A percentile compares a stretch with the other conserved stretches of the same genome.
Conservation (phyloP, 2,329 filamentous ascomycete genomes). For the Cytospora chrysosperma region DNA sequence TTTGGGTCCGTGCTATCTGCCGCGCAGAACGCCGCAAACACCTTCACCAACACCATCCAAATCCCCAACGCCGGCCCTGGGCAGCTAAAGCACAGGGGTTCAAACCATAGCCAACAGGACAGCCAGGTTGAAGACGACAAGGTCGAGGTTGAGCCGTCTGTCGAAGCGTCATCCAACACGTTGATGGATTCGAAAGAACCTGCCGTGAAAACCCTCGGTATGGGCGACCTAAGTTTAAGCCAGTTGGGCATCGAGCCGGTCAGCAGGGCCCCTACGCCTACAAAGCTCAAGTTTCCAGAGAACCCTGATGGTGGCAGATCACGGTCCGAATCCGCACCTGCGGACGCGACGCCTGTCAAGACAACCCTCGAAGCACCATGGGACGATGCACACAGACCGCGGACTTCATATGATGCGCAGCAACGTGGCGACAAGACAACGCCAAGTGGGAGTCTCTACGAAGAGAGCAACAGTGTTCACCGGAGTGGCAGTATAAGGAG, state of each 20-base stretch:
- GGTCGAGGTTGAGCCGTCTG: conserved; percentile 46
- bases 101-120: conserved; percentile 26
- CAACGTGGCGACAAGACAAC: conserved; percentile 62
- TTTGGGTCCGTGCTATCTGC: conserved; percentile 92
- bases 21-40: conserved; percentile 85
- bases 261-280: conserved; percentile 54
- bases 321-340: conserved; percentile 60
- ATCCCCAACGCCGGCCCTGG: conserved; percentile 60
- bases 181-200: conserved; percentile 62
- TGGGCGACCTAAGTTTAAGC: conserved; percentile 83
- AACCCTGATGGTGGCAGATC: conserved; percentile 42
- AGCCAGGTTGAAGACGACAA: conserved; percentile 33
- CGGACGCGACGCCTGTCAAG: conserved; percentile 38
- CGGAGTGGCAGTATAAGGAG: conserved; percentile 69
- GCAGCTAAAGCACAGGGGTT: conserved; percentile 32
- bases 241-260: conserved; percentile 78
- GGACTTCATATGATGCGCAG: conserved; percentile 50
- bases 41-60: conserved; percentile 70
- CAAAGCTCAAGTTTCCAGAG: conserved; percentile 55
- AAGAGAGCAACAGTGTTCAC: conserved; percentile 60
- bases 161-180: conserved; percentile 39
- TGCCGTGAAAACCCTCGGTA: conserved; percentile 84
- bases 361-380: conserved; percentile 36
- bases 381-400: conserved; percentile 41
- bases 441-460: conserved; percentile 62